Evolutionary conservation across 768 basidiomycete genomes (phyloP).

Genomic region (Lentinula guzmanii): DNA sequence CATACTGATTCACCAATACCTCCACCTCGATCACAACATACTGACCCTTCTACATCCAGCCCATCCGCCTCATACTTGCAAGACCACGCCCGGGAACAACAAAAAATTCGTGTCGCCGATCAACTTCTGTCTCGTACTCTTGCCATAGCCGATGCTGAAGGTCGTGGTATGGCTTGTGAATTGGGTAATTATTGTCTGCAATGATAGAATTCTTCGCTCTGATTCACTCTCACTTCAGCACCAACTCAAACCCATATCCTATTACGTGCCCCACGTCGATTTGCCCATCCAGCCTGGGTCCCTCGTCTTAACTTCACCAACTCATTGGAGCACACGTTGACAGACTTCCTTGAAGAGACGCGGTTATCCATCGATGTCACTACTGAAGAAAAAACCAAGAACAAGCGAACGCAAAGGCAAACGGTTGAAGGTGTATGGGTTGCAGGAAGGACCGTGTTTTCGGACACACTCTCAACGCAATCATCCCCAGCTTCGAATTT

Average conservation of each 20-base stretch:
- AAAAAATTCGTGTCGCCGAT: conserved; percentile 26
- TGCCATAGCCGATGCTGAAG: conserved; percentile 25
- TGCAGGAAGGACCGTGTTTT: conserved; percentile 19
- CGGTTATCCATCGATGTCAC: conserved; percentile 5
- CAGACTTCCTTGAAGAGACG: conserved; percentile 32
- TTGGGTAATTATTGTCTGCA: conserved; percentile 18
- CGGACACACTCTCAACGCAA: background rate
- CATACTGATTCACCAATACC: conserved; percentile 8
- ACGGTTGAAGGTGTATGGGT: conserved; percentile 47
- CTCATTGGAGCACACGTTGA: conserved; percentile 31
- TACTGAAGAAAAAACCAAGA: background rate
- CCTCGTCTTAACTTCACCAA: conserved; percentile 32
- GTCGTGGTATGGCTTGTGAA: conserved; percentile 28
- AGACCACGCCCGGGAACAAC: conserved; percentile 19
- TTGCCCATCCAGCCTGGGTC: conserved; percentile 20
- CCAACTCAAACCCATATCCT: conserved; percentile 20
- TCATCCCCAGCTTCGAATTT: background rate
- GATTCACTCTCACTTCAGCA: conserved; percentile 4
- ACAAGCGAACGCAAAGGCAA: conserved; percentile 16
- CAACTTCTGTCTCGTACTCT: conserved; percentile 30
- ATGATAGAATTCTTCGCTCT: background rate
- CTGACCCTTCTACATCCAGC: background rate
- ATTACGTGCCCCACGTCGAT: conserved; percentile 20
- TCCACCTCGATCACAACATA: background rate
- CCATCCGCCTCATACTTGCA: conserved; percentile 11